Conservation (phyloP, 441 rosid genomes). For the Jatropha podagrica region DNA sequence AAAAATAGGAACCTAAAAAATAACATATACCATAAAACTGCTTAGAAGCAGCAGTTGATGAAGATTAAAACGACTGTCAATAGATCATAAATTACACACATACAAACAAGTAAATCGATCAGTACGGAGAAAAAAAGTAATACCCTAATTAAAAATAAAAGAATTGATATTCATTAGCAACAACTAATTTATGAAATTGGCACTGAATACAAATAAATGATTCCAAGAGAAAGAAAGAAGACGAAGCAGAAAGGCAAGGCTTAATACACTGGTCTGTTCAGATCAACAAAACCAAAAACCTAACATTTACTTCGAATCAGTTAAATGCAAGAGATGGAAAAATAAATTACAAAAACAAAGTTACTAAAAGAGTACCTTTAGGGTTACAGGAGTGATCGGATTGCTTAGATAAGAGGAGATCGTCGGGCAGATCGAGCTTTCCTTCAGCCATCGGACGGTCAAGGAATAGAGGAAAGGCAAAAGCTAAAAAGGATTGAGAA, state of each 20-base stretch:
- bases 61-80: too few species aligned
- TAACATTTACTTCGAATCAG: constrained; percentile 9
- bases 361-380: constrained; percentile 43
- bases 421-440: constrained; percentile 81
- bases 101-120: background rate
- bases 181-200: background rate
- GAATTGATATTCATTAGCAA: background rate
- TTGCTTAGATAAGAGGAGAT: constrained; percentile 57
- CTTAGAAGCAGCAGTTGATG: background rate
- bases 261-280: background rate
- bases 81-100: constrained; percentile 8
- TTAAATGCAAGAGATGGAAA: background rate
- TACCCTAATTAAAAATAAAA: background rate
- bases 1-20: background rate
- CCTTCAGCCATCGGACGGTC: constrained; percentile 54
- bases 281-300: constrained; percentile 23
- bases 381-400: constrained; percentile 49
- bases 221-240: background rate
- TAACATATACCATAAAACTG: background rate
- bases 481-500: background rate
- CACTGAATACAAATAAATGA: background rate
- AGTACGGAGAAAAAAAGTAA: background rate
- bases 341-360: background rate
- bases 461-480: constrained; percentile 6
- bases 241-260: background rate